Evolutionary conservation across 345 rosid species (phyloP), one percentile per base, ranked within the genome.

Genomic region (Physaria fendleri): DNA sequence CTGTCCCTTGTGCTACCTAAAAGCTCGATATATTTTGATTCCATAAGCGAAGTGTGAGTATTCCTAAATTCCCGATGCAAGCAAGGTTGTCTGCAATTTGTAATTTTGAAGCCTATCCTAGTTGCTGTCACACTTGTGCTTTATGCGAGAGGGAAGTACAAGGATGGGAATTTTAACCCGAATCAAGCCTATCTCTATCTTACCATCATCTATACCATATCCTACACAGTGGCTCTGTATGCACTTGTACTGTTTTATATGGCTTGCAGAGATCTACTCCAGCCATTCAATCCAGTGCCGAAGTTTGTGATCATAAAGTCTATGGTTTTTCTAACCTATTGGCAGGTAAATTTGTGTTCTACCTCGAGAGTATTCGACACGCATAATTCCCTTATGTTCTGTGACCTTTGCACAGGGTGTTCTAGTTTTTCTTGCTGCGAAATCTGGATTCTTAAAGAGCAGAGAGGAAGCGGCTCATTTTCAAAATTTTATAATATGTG

Each of bases 31-130:
- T 87, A 85, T 65, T 90, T 90, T 80, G 85, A 90, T 80, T 94
- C 99, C 64, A 81, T 94, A 37, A 71, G 97, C 40, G 97, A 94
- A 83, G 90, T 87, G 99, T 93, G 79, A 87, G 96, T 79, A 25
- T 55, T 23, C 25, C 43, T 35, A 13, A 22, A n/a, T n/a, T n/a
- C n/a, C n/a, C 84, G 88, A 62, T 90, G 99, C 84, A 94, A 94
- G 80, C 99, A 94, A 74, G 97, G 97, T n/a, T 93, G 99, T 74
- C 64, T 94, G 68, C 99, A 94, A 45, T 94, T 94, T 87, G 99
- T 94, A 54, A 87, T 94, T 68, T 67, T 90, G 71, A 94, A 94
- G 82, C 99, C 97, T 50, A 60, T 90, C 71, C 71, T 94, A 62
- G 96, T 82, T 51, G 92, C 80, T 54, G 87, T 81, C 57, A 94